Base-by-base conservation (phyloP, 305 asterid species). In the Solanum hybrid region DNA sequence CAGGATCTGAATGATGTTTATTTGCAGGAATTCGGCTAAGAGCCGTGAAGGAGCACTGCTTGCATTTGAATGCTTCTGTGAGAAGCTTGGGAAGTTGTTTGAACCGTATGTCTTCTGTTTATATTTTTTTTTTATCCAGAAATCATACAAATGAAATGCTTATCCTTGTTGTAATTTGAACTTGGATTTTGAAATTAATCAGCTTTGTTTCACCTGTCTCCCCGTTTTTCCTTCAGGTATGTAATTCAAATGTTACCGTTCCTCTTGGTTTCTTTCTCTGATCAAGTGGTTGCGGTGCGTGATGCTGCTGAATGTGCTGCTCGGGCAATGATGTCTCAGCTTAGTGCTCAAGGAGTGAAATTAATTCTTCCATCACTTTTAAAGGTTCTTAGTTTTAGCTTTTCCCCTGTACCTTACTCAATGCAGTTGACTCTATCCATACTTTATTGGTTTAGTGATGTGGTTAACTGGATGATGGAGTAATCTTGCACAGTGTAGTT, bases 221-320 rank as follows among this genome's bases (percentile, higher is more conserved):
- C 78, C 34, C 78, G 86, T 86, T 26, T 83, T 79, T 14, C 78
- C 84, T 89, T 91, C 95, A 98, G 99, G 93, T 98, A 98, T 92
- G 99, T 97, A 85, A 98, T 98, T 92, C 97, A 95, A 91, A 94
- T 95, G 98, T 91, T 98, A 89, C 99, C 99, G 36, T 92, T 97
- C 46, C 99, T 98, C 88, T 92, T 98, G 80, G 99, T 93, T 90
- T 95, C 98, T 87, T 98, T 97, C 95, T 97, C 99, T 92, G 99
- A 98, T 92, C 99, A 91, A 96, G 99, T 98, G 86, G 88, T 97
- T 93, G 99, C 99, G 87, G 99, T 98, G 90, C 95, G 99, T 93
- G 99, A 98, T 87, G 99, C 98, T 89, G 98, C 99, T 87, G 99
- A 98, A 92, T 94, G 99, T 89, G 99, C 99, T 84, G 98, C 99